These are phyloP conservation scores for Syzygium syzygioides DNA, from an alignment of 441 rosid genomes.

Conservation along the genomic window DNA sequence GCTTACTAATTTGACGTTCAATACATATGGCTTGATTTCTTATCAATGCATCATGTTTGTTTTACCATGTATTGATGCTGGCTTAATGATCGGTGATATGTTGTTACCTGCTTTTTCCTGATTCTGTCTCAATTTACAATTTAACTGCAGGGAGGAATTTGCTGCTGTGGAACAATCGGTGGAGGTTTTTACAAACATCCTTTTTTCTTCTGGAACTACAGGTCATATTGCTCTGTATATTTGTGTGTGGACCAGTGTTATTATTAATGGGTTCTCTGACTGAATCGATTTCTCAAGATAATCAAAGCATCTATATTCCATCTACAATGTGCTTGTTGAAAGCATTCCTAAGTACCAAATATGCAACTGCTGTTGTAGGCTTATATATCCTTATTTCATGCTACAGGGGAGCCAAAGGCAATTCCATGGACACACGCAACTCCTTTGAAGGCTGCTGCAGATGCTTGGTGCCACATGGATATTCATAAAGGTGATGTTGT, in stretches of 20 bases:
- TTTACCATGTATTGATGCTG: background rate
- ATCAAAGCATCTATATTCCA: background rate
- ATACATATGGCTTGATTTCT: background rate
- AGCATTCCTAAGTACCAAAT: background rate
- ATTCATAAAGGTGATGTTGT: constrained; percentile 56
- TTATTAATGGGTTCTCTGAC: background rate
- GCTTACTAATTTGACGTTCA: background rate
- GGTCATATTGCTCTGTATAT: constrained; percentile 23
- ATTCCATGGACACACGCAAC: constrained; percentile 80
- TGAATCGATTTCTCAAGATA: background rate
- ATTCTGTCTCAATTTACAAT: background rate
- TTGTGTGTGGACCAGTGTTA: background rate
- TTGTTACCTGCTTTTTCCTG: background rate
- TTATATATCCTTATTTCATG: constrained; percentile 18
- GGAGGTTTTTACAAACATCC: constrained; percentile 77
- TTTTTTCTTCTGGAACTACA: constrained; percentile 97
- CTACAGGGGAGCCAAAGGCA: constrained; percentile 92
- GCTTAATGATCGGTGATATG: background rate
- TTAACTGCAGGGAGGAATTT: constrained; percentile 65
- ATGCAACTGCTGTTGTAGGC: background rate
- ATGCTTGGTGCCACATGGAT: constrained; percentile 99
- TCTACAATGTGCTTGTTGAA: background rate
- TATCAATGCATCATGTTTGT: background rate
- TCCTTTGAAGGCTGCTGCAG: constrained; percentile 89
- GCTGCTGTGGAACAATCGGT: constrained; percentile 64